phyloP scores from a whole-genome alignment of 176 grass and related monocot species.

The Puya raimondii region DNA sequence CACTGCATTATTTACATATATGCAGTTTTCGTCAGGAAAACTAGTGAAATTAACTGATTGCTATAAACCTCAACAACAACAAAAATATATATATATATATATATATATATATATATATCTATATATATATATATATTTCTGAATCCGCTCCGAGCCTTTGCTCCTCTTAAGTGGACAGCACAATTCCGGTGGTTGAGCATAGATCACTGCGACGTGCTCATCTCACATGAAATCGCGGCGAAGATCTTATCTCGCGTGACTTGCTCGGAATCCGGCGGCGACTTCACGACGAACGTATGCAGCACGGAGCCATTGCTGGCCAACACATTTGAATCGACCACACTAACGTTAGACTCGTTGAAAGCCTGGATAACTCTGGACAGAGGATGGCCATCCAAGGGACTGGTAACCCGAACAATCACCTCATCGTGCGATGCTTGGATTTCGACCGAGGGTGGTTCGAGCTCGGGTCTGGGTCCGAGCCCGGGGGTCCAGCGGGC shows the following conservation, averaged over 20 bases:
- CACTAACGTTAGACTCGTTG: slow-evolving; percentile 29
- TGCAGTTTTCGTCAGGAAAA: too few species aligned
- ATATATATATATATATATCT: too few species aligned
- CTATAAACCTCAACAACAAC: too few species aligned
- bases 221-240: slow-evolving; percentile 35
- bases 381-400: slow-evolving; percentile 48
- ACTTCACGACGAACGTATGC: slow-evolving; percentile 67
- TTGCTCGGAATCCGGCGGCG: slow-evolving; percentile 36
- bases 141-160: too few species aligned
- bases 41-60: too few species aligned
- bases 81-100: too few species aligned
- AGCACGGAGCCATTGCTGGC: slow-evolving; percentile 37
- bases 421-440: slow-evolving; percentile 50
- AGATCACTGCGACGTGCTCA: slow-evolving; percentile 10
- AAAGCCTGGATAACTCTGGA: slow-evolving; percentile 43
- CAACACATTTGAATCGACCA: slow-evolving; percentile 47
- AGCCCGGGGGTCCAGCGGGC: background rate
- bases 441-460: slow-evolving; percentile 42
- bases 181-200: background rate
- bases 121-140: too few species aligned
- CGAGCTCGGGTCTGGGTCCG: background rate
- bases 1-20: too few species aligned
- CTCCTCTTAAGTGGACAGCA: background rate
- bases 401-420: slow-evolving; percentile 65
- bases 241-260: slow-evolving; percentile 41